Base-by-base conservation (phyloP, 2,329 filamentous ascomycete species). In the Arthrobotrys pseudoclavata region DNA sequence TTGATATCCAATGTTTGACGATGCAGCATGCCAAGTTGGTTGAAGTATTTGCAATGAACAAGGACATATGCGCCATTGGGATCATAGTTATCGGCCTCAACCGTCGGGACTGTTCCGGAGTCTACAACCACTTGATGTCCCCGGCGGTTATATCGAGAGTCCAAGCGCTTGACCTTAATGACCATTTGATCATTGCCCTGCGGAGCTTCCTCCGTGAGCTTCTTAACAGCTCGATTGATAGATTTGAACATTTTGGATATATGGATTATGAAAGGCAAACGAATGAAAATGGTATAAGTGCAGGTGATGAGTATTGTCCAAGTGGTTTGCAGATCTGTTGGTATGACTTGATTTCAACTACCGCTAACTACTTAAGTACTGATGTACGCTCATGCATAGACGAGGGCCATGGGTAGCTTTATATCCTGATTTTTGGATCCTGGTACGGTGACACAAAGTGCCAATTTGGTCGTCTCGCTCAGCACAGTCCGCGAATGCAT, bases 1-100 rank as follows among this genome's bases (percentile, higher is more conserved):
- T 81, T 81, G 71, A 80, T 76, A 34, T 80, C 72, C 2, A 81
- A 76, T 26, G 69, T 78, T 42, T 79, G 74, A 18, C 72, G 62
- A 12, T 67, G 53, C 34, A 79, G 24, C 13, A 74, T 10, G 10
- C 74, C 74, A 3, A 69, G 55, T 12, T 69, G 69, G 29, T 79
- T 79, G 69, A 74, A 79, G 48, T 70, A 72, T 40, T 72, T 71
- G 66, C 71, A 77, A 37, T 78, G 69, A 10, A 77, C 74, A 12
- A 79, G 68, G n/a, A 77, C 78, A 26, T 74, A 79, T 40, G 66
- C 66, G 3, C 75, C 69, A 22, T 79, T 74, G 12, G 68, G 29
- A 31, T 79, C 75, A 53, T 50, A 57, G 20, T 34, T 64, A 26
- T 74, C 69, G n/a, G 42, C 48, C 57, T 79, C 75, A 18, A 79